A percentile compares a stretch with the other conserved stretches of the same genome.
Conservation (phyloP, 2,329 filamentous ascomycete species). For the Sarocladiaceae sp. region DNA sequence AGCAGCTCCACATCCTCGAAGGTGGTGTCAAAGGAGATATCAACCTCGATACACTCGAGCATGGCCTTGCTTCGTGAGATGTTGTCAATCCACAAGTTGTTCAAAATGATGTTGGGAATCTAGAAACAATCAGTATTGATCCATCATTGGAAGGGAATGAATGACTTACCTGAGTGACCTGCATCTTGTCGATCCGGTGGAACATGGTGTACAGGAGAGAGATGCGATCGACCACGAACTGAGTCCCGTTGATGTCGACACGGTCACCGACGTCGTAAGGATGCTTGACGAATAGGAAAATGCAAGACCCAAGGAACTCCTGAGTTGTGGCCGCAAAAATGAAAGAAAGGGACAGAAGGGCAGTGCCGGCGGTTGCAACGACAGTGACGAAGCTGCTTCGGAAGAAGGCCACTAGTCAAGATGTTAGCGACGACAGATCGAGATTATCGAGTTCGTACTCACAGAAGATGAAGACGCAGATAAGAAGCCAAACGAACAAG, state of each 20-base stretch:
- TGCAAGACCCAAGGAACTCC: slow-evolving; percentile 95
- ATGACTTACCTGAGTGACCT: slow-evolving; percentile 52
- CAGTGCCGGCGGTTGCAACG: slow-evolving; percentile 82
- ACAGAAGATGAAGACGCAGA: slow-evolving; percentile 78
- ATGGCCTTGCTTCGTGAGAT: slow-evolving; percentile 85
- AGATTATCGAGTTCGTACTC: slow-evolving; percentile 36
- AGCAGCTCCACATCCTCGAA: slow-evolving; percentile 87
- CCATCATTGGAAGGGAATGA: neutral
- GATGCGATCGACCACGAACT: slow-evolving; percentile 85
- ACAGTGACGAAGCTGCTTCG: slow-evolving; percentile 80
- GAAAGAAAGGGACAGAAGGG: slow-evolving; percentile 91
- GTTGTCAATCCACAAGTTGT: slow-evolving; percentile 93
- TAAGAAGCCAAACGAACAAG: slow-evolving; percentile 70
- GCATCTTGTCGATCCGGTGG: slow-evolving; percentile 73
- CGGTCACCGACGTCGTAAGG: slow-evolving; percentile 94
- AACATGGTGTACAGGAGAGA: slow-evolving; percentile 92
- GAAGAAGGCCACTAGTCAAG: slow-evolving; percentile 66
- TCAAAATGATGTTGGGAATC: slow-evolving; percentile 86
- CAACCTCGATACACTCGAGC: slow-evolving; percentile 76
- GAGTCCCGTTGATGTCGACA: slow-evolving; percentile 67
- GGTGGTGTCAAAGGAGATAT: slow-evolving; percentile 76
- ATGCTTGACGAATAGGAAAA: slow-evolving; percentile 98
- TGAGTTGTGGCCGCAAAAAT: slow-evolving; percentile 88
- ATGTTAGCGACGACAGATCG: neutral
- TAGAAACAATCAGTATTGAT: too few species aligned